Evolutionary conservation across 768 basidiomycete species (phyloP), one percentile per base, ranked within the genome.

Genomic region (Omphalotus guepiniiformis): DNA sequence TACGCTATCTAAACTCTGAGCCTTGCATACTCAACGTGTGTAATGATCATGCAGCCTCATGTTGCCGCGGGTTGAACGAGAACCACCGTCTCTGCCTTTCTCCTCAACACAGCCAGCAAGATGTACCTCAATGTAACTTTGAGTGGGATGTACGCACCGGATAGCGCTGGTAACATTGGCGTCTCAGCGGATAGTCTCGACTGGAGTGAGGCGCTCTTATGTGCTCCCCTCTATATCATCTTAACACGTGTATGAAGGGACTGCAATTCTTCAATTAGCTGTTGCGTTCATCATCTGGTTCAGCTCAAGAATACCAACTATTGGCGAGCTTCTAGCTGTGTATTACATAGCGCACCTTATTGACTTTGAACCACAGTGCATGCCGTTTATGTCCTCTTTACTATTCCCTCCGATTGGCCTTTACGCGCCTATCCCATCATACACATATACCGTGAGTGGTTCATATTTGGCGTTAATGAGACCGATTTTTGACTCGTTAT

Each of bases 261-360:
- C 15, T 4, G 44, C 44, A 3, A 5, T 46, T 16, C 34, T 46
- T 23, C 44, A 46, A 36, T 16, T 46, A 16, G 23, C 6, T n/a
- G 22, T 37, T 23, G 6, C 38, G 9, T 32, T 23, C 6, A 27
- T 11, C 5, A 25, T 46, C 13, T 46, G 44, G 44, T 16, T 46
- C 27, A 36, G 35, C 35, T 37, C 44, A 6, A 46, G 30, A 8
- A n/a, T 46, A 36, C 44, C 44, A 13, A 36, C 23, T 27, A 46
- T 46, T 27, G 44, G 44, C 38, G 38, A 6, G 19, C 26, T 4
- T 22, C 19, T n/a, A n/a, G n/a, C 19, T 7, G 12, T 16, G 6
- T 26, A 23, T 12, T 6, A 30, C 19, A 6, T 15, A 28, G 28
- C 18, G 27, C 7, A n/a, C 4, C 29, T 25, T 35, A 2, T 23